Base-by-base conservation (phyloP, 31 red algal species). In the Bonnemaisonia californica region DNA sequence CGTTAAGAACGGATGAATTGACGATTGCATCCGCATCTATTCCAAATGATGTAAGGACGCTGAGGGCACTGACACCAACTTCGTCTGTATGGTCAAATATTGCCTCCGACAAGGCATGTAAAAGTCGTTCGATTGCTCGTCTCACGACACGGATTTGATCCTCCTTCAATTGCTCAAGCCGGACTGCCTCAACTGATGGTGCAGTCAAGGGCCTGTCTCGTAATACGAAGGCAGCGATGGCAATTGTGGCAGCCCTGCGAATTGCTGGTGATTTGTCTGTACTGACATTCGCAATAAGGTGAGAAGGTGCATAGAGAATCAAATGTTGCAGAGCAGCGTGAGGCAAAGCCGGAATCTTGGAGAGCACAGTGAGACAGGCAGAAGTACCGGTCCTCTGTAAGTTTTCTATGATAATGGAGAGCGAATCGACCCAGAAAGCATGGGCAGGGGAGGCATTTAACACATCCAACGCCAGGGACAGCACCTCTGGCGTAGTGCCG, bases 241-340 rank as follows among this genome's bases (percentile, higher is more conserved):
- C 80, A 55, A 55, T 12, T 30, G 62, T 61, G 8, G 69, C 55
- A 16, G 69, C 76, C n/a, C 34, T 41, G 9, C 85, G 60, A 65
- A 80, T 73, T 7, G 75, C 48, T 60, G 67, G 55, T 33, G 64
- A 57, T 23, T 23, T 8, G 56, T 73, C 76, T 29, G 26, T 38
- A 28, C 16, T 35, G 34, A 79, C 62, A 2, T 41, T 28, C 37
- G 68, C 34, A 42, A 54, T 80, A 2, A 93, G 39, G 19, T 65
- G 63, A 27, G 90, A 41, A 35, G 82, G 76, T 54, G 62, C 60
- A 54, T 77, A 83, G 24, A 90, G 31, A 29, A 80, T 41, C 2
- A 89, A 35, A 64, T 90, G 87, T 58, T 82, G 78, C 30, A 81
- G 54, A 1, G 87, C 87, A 32, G 69, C 42, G 48, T 90, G 87